A percentile compares a stretch with the other conserved stretches of the same genome.
These are phyloP conservation scores for Lasiosphaeriaceae sp. DNA, from an alignment of 495 filamentous ascomycete genomes.

Conservation along the genomic window DNA sequence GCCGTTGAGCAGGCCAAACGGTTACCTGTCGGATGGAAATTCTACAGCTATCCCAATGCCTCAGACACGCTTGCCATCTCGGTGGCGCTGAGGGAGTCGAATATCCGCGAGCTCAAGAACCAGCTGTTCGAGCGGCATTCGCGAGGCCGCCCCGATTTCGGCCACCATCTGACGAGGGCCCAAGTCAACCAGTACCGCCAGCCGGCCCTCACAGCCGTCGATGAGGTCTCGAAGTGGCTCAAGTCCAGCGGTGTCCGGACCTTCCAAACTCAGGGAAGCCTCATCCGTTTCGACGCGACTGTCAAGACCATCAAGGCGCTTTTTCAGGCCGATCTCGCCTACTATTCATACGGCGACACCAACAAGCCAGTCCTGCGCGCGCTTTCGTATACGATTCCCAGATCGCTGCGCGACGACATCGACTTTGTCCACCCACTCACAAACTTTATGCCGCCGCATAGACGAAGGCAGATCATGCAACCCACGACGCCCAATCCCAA, in stretches of 20 bases:
- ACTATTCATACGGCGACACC: slow-evolving; percentile 28
- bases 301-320: slow-evolving; percentile 31
- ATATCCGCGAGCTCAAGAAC: slow-evolving; percentile 32
- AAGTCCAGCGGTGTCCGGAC: slow-evolving; percentile 24
- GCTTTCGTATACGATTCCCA: slow-evolving; percentile 46
- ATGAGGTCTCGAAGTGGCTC: slow-evolving; percentile 35
- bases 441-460: slow-evolving; percentile 39
- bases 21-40: slow-evolving; percentile 21
- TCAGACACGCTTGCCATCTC: slow-evolving; percentile 28
- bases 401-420: slow-evolving; percentile 34
- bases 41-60: slow-evolving; percentile 16
- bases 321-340: slow-evolving; percentile 33
- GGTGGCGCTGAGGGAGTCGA: slow-evolving; percentile 34
- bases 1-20: slow-evolving; percentile 17
- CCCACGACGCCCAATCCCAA: neutral
- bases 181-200: slow-evolving; percentile 28
- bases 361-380: slow-evolving; percentile 28
- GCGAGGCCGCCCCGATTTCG: slow-evolving; percentile 13
- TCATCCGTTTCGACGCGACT: slow-evolving; percentile 32
- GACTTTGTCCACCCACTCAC: slow-evolving; percentile 41
- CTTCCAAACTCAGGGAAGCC: slow-evolving; percentile 23
- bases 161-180: slow-evolving; percentile 28
- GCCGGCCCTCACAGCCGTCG: slow-evolving; percentile 15
- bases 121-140: slow-evolving; percentile 19
- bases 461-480: neutral